Base-by-base conservation (phyloP, 805 yeast genomes). In the Wickerhamiella domercqiae region DNA sequence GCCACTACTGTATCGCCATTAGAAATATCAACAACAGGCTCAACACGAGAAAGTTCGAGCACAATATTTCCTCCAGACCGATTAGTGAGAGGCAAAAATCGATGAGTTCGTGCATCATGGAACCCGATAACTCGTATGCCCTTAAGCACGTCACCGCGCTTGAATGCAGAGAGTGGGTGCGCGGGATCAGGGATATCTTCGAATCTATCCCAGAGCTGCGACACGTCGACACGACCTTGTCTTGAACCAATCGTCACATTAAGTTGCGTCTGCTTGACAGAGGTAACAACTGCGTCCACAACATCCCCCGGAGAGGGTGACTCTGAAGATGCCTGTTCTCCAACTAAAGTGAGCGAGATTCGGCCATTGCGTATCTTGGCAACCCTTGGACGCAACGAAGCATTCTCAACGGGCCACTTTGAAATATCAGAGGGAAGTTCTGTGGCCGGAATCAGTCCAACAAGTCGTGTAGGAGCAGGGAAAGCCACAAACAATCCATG, bases 401-500 rank as follows among this genome's bases (percentile, higher is more conserved):
- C 93, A 48, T 75, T 70, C 31, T 67, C 62, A 48, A 63, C 63
- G 51, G 73, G 86, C 19, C 63, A 61, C 28, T 67, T 62, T 17
- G 74, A 77, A 14, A 4, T 4, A 4, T 26, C 28, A 7, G 11
- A 3, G 3, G 39, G 35, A 7, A 51, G 34, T 15, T 49, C 47
- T 51, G 76, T 73, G 39, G 86, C 79, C 43, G 81, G 68, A 3
- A 83, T 78, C 45, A 87, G 66, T 37, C 96, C 97, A 22, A 82
- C 80, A 45, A 87, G 69, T 38, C 69, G 71, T 15, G 19, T 39
- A 17, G 33, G 19, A 13, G 20, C 5, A 5, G 6, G 9, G 45
- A 79, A 78, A 39, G 76, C 82, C 40, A 87, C 78, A 54, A 87
- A 87, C 9, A 83, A 63, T 46, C 97, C 97, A 53, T 68, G 67